Evolutionary conservation across 371 early-diverging fungal genomes (phyloP).

Genomic region (Funneliformis caledonium): DNA sequence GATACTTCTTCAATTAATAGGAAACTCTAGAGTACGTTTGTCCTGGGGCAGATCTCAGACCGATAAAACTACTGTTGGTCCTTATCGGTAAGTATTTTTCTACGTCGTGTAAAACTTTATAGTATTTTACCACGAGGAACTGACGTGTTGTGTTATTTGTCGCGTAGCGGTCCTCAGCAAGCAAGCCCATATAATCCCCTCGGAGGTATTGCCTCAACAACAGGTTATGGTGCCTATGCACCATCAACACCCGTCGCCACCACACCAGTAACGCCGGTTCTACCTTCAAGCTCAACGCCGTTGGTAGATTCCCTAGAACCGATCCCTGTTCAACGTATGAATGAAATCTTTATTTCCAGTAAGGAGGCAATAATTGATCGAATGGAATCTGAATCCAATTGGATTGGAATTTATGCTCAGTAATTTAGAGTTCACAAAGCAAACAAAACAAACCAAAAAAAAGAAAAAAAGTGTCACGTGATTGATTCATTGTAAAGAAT

Average conservation of each 20-base stretch:
- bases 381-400: conserved; percentile 45
- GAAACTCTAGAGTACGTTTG: conserved; percentile 79
- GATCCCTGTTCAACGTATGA: conserved; percentile 48
- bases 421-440: conserved; percentile 24
- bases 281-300: conserved; percentile 9
- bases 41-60: conserved; percentile 90
- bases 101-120: neutral
- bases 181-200: conserved; percentile 33
- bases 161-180: conserved; percentile 1
- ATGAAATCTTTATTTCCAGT: conserved; percentile 48
- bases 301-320: conserved; percentile 48
- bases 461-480: neutral
- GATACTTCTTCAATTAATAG: conserved; percentile 42
- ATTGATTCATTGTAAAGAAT: neutral
- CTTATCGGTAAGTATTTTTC: conserved; percentile 34
- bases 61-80: conserved; percentile 44
- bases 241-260: conserved; percentile 15
- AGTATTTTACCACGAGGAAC: neutral
- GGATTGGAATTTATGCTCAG: conserved; percentile 50
- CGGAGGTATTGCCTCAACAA: conserved; percentile 16
- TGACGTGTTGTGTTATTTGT: neutral
- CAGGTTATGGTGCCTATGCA: neutral
- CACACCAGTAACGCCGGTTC: conserved; percentile 34
- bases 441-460: neutral
- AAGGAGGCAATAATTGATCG: conserved; percentile 46